Base-by-base conservation (phyloP, 2,329 filamentous ascomycete genomes). In the Zopfia rhizophila region DNA sequence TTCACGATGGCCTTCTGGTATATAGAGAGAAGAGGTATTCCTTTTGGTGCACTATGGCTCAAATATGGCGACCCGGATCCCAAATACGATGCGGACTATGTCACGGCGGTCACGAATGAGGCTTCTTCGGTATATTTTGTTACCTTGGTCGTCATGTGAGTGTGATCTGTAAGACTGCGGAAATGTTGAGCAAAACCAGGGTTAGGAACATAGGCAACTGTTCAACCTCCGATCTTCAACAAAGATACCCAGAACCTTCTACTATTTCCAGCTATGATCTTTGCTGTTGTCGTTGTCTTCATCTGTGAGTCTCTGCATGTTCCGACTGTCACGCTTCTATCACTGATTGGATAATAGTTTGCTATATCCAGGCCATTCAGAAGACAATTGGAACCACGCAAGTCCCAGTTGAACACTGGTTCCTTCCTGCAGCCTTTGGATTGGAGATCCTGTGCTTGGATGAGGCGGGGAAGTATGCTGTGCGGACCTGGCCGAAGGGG, bases 41-140 rank as follows among this genome's bases (percentile, higher is more conserved):
- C 81, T 0, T 92, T 92, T 69, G 77, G 82, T 8, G 79, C 82
- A 38, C 69, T 78, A 2, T 91, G 87, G 86, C 86, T 93, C 65
- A 68, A 64, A 45, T 70, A 60, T 29, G 66, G 68, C 7, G 43
- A 55, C 2, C 61, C 62, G 29, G 58, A 63, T 30, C 13, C 52
- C 1, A 44, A 60, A 22, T 68, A 61, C 39, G 60, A 63, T 33
- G 17, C 51, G 1, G 58, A 60, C 12, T 62, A 56, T 22, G 51
- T 70, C 21, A 73, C 72, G 0, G 68, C 74, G 19, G 78, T 82
- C 51, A 72, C 88, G 17, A 87, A 86, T 52, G 78, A 82, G 49
- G 87, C 87, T 0, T 87, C 82, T 25, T 88, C 85, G 12, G 86
- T 93, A 48, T 92, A 92, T 70, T 92, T 92, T 59, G 82, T 91